Evolutionary conservation across 768 basidiomycete genomes (phyloP), one percentile per base, ranked within the genome.

Genomic region (Multifurca ochricompacta): DNA sequence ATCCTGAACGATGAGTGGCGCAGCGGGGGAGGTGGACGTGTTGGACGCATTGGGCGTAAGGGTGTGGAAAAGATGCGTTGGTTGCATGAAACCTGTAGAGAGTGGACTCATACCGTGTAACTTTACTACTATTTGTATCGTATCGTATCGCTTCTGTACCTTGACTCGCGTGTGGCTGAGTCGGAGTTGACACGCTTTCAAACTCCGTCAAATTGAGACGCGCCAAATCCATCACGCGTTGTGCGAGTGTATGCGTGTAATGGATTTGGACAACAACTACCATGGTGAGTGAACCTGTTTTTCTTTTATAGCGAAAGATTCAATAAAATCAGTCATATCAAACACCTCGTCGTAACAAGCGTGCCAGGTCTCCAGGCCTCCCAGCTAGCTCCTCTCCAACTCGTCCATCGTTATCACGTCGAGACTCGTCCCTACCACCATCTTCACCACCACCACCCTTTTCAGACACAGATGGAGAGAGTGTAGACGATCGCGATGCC

Each of bases 381-480:
- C 61, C 49, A 41, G 50, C 54, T 6, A 55, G 48, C 56, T 68
- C 74, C 34, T 79, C 82, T 3, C 77, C 69, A 27, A 70, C 65
- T 14, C 69, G 71, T 32, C 71, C 74, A 16, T 72, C 75, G 3
- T 23, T 46, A 19, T 69, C 73, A 54, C 74, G 81, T 66, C 76
- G 76, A 65, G 71, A 74, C 61, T 80, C 74, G 3, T 75, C 75
- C 14, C 66, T 77, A 7, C 91, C 90, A 0, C 91, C 90, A 10
- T 89, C 88, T 1, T 91, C 89, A 4, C 88, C 91, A 4, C 88
- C 84, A 4, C 76, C 81, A 2, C 82, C 83, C 5, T 91, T 96
- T 65, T 85, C 85, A 4, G 94, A 96, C 61, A 87, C 90, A 23
- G 88, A 93, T 2, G 56, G 56, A 51, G 91, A 91, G 21, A 83